Base-by-base conservation (phyloP, 805 yeast genomes). In the Zygoascus biomembranicola region DNA sequence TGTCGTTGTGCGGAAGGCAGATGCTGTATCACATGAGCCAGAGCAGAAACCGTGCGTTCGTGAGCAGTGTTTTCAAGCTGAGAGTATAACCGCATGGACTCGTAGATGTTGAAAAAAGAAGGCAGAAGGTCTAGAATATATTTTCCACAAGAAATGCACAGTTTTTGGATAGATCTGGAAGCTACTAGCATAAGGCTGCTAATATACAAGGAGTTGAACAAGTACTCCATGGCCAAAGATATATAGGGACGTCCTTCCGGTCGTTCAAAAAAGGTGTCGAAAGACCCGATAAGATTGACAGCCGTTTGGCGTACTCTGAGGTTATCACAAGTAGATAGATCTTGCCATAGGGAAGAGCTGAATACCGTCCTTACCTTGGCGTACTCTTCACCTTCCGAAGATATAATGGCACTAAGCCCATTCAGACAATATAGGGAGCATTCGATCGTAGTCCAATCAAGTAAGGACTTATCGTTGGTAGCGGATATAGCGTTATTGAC, bases 361-460 rank as follows among this genome's bases (percentile, higher is more conserved):
- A 71, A 63, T 3, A 71, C 56, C 2, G 55, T 51, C 37, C 50
- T 51, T 13, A 69, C 54, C 1, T 55, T 47, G 5, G 63, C 58
- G 18, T 65, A 65, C 56, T 65, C 69, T 41, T 63, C 66, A 31
- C 69, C 73, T 2, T 62, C 57, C 1, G 61, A 61, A 23, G 70
- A 69, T 41, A 81, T 70, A 55, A 81, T 80, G 13, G 77, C 79
- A 2, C 84, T 75, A 9, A 87, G 71, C 18, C 80, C 74, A 57
- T 72, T 77, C 8, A 87, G 59, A 13, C 86, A 69, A 64, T 71
- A 87, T 49, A 87, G 64, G 0, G 87, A 78, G 1, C 84, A 76
- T 63, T 87, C 95, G 2, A 83, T 66, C 47, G 77, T 79, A 11
- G 61, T 57, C 58, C 77, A 62, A 19, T 54, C 53, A 8, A 47